phyloP scores from a whole-genome alignment of 305 asterid species.

The Solanum hybrid region DNA sequence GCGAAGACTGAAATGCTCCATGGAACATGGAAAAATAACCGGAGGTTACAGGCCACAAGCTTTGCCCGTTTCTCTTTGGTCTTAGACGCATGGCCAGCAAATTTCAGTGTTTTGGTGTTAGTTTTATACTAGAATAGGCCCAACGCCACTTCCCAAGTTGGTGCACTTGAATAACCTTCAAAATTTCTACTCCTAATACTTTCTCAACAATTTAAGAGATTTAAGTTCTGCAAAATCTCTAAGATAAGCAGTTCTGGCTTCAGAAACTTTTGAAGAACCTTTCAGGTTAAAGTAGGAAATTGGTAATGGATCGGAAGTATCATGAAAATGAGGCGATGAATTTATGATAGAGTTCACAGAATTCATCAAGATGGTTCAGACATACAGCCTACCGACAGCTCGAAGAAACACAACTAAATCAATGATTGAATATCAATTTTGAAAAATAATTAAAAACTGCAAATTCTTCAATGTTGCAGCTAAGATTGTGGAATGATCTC shows the following conservation, averaged over 20 bases:
- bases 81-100: neutral
- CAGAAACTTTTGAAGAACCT: neutral
- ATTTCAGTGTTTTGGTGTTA: neutral
- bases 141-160: neutral
- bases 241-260: too few species aligned
- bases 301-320: neutral
- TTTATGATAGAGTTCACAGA: neutral
- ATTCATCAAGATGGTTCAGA: neutral
- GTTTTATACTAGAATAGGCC: neutral
- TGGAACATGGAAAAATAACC: neutral
- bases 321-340: neutral
- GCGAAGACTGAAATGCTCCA: neutral
- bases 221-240: too few species aligned
- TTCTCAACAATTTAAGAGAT: too few species aligned
- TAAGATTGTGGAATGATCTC: neutral
- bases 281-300: neutral
- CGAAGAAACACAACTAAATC: neutral
- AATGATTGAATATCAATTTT: neutral
- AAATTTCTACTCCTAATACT: too few species aligned
- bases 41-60: neutral
- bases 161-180: neutral
- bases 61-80: neutral
- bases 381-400: neutral
- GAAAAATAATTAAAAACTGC: neutral
- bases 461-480: neutral